phyloP scores from a whole-genome alignment of 202 grass and related monocot genomes.

The Musa balbisiana region DNA sequence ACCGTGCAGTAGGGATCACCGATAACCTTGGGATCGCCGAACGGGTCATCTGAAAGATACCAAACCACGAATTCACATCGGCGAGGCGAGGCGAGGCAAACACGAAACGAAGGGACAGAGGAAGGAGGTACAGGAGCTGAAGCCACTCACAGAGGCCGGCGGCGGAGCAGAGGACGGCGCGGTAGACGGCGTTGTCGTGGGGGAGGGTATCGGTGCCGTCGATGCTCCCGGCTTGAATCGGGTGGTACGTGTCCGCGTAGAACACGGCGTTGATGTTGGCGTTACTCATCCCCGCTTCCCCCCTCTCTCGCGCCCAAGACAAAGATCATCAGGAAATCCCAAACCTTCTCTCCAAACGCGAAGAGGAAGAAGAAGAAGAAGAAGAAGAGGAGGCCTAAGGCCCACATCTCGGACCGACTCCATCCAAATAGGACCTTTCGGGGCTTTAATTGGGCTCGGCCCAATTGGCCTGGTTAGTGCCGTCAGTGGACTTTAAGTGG shows the following conservation, averaged over 20 bases:
- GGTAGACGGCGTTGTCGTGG: constrained; percentile 85
- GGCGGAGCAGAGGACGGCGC: constrained; percentile 72
- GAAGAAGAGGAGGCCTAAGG: too few relatives aligned
- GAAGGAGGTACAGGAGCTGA: not conserved
- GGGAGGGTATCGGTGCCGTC: constrained; percentile 89
- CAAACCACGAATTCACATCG: not conserved
- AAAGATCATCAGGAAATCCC: not conserved
- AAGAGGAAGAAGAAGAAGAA: too few relatives aligned
- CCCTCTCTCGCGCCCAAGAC: not conserved
- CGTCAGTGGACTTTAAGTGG: too few relatives aligned
- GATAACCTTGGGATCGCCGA: constrained; percentile 69
- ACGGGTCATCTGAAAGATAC: constrained; percentile 60
- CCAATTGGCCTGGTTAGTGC: too few relatives aligned
- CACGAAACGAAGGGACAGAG: not conserved
- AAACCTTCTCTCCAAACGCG: not conserved
- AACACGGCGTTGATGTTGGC: constrained; percentile 46
- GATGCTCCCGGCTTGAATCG: constrained; percentile 93
- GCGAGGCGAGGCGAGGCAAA: not conserved
- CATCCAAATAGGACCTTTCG: too few relatives aligned
- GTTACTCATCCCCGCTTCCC: constrained; percentile 27
- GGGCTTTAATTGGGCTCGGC: too few relatives aligned
- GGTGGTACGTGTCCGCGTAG: constrained; percentile 84
- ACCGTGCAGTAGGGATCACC: constrained; percentile 84
- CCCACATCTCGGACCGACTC: too few relatives aligned
- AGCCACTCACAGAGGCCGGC: constrained; percentile 56